Conservation (phyloP, 2,329 filamentous ascomycete genomes). For the Nothophoma quercina region DNA sequence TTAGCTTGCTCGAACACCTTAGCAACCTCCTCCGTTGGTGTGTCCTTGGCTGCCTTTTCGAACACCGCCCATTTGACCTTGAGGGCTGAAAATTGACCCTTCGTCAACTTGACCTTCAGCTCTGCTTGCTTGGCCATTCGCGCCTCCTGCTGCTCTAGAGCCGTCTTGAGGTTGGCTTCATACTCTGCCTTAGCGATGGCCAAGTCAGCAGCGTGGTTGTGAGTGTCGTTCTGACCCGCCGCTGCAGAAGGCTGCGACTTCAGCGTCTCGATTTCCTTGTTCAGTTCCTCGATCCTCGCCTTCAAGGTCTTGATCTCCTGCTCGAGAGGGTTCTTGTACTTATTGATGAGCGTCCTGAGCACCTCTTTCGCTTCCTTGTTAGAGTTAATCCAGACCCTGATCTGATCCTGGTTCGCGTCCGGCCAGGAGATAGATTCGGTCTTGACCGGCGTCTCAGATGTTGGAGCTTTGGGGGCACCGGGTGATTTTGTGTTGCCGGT, state of each 20-base stretch:
- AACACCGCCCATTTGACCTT: constrained; percentile 80
- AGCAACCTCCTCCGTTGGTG: constrained; percentile 79
- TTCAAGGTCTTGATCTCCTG: constrained; percentile 19
- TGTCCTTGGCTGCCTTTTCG: constrained; percentile 81
- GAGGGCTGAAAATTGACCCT: constrained; percentile 65
- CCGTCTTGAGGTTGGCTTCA: constrained; percentile 48
- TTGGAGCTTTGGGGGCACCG: constrained; percentile 3
- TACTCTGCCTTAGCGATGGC: constrained; percentile 44
- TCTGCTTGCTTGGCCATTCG: constrained; percentile 68
- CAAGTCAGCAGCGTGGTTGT: constrained; percentile 28
- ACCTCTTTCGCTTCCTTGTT: constrained; percentile 17
- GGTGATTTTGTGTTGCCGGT: not conserved
- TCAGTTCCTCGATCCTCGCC: constrained; percentile 14
- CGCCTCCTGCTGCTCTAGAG: constrained; percentile 48
- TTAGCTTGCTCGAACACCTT: constrained; percentile 90
- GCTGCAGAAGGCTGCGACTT: constrained; percentile 8
- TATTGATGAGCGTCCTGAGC: constrained; percentile 9
- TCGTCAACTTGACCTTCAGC: constrained; percentile 76
- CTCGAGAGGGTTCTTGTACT: constrained; percentile 19
- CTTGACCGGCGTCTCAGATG: constrained; percentile 18
- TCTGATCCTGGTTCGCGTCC: constrained; percentile 11
- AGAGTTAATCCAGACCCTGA: constrained; percentile 14
- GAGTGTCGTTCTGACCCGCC: constrained; percentile 8
- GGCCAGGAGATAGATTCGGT: constrained; percentile 13
- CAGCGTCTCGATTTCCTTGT: constrained; percentile 6